Evolutionary conservation across 208 protist genomes (phyloP).

Genomic region (Zelonia costaricensis): DNA sequence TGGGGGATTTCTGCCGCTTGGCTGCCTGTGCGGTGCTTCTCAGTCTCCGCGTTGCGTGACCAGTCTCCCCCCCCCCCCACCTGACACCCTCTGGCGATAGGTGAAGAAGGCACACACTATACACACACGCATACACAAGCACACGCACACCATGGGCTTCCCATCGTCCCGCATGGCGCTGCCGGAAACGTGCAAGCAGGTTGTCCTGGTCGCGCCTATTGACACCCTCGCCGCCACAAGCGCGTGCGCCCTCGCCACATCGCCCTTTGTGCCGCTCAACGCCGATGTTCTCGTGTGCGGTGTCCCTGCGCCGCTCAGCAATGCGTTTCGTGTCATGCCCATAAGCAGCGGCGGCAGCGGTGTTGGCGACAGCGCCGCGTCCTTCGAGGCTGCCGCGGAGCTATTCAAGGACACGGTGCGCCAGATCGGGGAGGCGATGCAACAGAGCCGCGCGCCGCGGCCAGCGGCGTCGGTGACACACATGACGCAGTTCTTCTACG

Average conservation of each 20-base stretch:
- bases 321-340: too few species aligned
- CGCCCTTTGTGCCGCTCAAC: constrained; percentile 20
- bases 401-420: constrained; percentile 3
- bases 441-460: constrained; percentile 2
- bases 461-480: constrained; percentile 6
- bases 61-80: too few species aligned
- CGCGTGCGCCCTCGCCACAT: constrained; percentile 21
- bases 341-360: too few species aligned
- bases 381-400: too few species aligned
- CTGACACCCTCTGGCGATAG: neutral
- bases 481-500: constrained; percentile 36
- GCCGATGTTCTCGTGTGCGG: constrained; percentile 12
- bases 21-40: too few species aligned
- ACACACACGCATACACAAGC: neutral
- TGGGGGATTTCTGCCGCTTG: too few species aligned
- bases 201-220: constrained; percentile 17
- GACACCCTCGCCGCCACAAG: constrained; percentile 18
- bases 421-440: constrained; percentile 4
- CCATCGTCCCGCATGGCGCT: constrained; percentile 7
- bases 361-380: too few species aligned
- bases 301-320: neutral
- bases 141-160: constrained; percentile 7
- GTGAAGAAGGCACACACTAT: too few species aligned
- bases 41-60: too few species aligned
- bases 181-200: constrained; percentile 19